Percentiles rank a stretch among this genome's conserved stretches.
Evolutionary conservation across 75 land plant genomes (phyloP).

Genomic region (Picea sitchensis): DNA sequence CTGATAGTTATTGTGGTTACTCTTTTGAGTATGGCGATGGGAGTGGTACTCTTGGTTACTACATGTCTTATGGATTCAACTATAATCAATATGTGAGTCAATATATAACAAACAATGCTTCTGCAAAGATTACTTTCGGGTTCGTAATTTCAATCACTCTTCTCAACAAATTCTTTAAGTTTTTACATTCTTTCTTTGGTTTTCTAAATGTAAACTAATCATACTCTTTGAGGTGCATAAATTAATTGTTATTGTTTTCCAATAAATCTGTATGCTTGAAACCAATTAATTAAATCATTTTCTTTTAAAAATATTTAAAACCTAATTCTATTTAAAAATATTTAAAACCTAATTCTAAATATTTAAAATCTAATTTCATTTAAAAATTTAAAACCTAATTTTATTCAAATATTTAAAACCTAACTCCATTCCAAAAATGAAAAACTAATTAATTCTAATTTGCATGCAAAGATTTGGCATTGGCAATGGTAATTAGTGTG

Average conservation of each 20-base stretch:
- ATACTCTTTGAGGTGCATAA: not conserved
- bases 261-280: not conserved
- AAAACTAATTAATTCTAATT: too few relatives aligned
- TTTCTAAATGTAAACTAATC: not conserved
- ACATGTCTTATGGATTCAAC: constrained; percentile 54
- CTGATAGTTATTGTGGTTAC: constrained; percentile 51
- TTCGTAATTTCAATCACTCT: constrained; percentile 13
- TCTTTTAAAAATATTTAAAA: too few relatives aligned
- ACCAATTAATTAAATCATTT: too few relatives aligned
- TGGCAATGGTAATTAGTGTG: too few relatives aligned
- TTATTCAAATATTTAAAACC: too few relatives aligned
- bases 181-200: not conserved
- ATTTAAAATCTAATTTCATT: too few relatives aligned
- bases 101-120: constrained; percentile 38
- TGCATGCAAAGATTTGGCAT: too few relatives aligned
- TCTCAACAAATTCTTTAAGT: not conserved
- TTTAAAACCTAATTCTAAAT: too few relatives aligned
- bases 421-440: too few relatives aligned
- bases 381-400: too few relatives aligned
- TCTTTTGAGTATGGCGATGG: constrained; percentile 80
- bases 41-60: constrained; percentile 78
- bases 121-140: constrained; percentile 75
- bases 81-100: constrained; percentile 38
- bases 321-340: not conserved
- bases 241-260: not conserved